Evolutionary conservation across 371 early-diverging fungal species (phyloP).

Genomic region (Apophysomyces trapeziformis): DNA sequence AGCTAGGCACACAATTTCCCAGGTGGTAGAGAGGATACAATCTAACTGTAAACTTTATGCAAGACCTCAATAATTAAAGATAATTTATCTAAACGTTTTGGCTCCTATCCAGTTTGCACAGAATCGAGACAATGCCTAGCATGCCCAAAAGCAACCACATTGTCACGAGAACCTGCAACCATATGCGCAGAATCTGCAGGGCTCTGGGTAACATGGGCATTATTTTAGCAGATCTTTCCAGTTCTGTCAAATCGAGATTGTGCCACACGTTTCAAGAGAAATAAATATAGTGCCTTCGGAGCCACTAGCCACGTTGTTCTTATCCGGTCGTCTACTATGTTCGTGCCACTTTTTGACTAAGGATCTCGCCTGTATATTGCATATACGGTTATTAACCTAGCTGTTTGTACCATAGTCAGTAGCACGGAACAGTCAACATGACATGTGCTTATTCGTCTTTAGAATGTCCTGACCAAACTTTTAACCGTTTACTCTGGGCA

Average conservation of each 20-base stretch:
- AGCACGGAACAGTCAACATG: background rate
- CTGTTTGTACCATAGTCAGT: background rate
- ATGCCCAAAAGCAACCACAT: background rate
- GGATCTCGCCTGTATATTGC: background rate
- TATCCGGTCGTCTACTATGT: background rate
- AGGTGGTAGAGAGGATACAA: no score
- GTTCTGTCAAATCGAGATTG: slow-evolving; percentile 11
- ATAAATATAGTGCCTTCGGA: background rate
- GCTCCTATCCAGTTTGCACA: background rate
- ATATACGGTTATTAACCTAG: background rate
- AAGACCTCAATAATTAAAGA: no score
- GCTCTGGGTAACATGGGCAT: background rate
- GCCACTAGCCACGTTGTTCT: slow-evolving; percentile 2
- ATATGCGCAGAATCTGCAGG: background rate
- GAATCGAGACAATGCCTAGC: background rate
- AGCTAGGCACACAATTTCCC: no score
- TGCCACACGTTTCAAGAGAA: background rate
- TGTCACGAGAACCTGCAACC: background rate
- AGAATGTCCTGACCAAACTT: background rate
- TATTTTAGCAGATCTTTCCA: slow-evolving; percentile 11
- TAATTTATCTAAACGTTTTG: background rate
- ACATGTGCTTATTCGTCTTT: background rate
- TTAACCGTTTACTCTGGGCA: background rate
- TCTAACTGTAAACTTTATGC: no score
- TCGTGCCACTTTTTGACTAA: background rate